Conservation (phyloP, 148 eudicot genomes). For the Chenopodium suecicum region DNA sequence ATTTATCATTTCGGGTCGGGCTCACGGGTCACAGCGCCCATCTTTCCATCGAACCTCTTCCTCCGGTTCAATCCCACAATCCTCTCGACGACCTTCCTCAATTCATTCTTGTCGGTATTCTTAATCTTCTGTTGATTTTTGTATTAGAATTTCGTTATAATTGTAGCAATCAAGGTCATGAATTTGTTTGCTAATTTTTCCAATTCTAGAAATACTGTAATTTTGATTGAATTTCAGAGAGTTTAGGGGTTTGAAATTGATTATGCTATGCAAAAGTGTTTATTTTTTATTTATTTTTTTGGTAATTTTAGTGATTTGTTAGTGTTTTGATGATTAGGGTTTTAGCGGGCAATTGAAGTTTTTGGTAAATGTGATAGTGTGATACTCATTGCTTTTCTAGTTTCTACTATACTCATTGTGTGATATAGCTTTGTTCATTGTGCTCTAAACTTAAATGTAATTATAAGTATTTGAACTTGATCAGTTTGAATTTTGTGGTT, state of each 20-base stretch:
- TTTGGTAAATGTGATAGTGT: not conserved
- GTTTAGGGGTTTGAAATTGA: conserved; percentile 27
- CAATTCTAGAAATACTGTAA: not conserved
- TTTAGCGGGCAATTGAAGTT: not conserved
- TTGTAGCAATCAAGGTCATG: not conserved
- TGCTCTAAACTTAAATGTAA: not conserved
- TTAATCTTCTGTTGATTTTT: not conserved
- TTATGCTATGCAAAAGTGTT: too few species aligned
- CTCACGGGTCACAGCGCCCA: conserved; percentile 83
- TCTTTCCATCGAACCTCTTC: conserved; percentile 74
- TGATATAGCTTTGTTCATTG: not conserved
- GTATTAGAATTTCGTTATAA: not conserved
- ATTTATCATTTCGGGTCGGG: conserved; percentile 73
- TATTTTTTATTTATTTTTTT: too few species aligned
- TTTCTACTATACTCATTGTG: not conserved
- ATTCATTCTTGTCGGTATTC: conserved; percentile 55
- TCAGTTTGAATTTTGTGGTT: not conserved
- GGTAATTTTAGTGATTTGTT: not conserved
- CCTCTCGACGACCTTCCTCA: conserved; percentile 66
- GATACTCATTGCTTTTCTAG: not conserved
- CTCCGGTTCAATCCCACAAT: conserved; percentile 58
- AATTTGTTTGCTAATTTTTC: not conserved
- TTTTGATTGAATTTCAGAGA: not conserved
- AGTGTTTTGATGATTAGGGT: not conserved
- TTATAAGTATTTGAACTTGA: not conserved